Evolutionary conservation across 1,284 basidiomycete genomes (phyloP), one percentile per base, ranked within the genome.

Genomic region (Boletus calvinii): DNA sequence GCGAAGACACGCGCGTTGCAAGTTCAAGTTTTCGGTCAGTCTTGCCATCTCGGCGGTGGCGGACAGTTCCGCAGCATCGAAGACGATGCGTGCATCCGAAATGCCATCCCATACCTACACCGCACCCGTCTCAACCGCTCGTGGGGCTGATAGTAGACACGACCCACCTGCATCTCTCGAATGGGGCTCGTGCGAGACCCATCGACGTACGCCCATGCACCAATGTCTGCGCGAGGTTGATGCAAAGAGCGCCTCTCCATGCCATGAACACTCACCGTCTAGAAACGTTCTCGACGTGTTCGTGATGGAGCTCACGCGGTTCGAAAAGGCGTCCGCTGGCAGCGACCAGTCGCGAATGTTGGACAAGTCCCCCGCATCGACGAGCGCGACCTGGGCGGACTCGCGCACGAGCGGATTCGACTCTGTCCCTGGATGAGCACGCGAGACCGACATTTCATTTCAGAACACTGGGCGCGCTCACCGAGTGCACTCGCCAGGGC

Each of bases 231-330:
- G 35, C n/a, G 1, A 34, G 3, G 32, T 45, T 22, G 39, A 46
- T 20, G 38, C 24, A 20, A 55, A 22, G 18, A 24, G 22, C 45
- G 24, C 13, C 12, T 17, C 4, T 6, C 29, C 31, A 34, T 4
- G 30, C 1, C 13, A 10, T 26, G 18, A 26, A 37, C 17, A 61
- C 77, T 61, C 64, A 94, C 94, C 77, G 66, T 83, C 72, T 22
- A 98, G 72, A 70, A 94, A 95, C 1, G 71, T 64, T 53, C 85
- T 80, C n/a, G 93, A 94, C 39, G 83, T 77, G 59, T 89, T 88
- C 6, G 94, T 97, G 60, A 97, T 80, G 29, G 92, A 94, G 64
- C 88, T 91, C 46, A 94, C 92, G 45, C 94, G 79, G 69, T 97
- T 97, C 42, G 92, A 94, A 75, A 81, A 96, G 7, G 75, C 70